These are phyloP conservation scores for Cordyceps tenuipes DNA, from an alignment of 2,329 filamentous ascomycete genomes.

Conservation along the genomic window DNA sequence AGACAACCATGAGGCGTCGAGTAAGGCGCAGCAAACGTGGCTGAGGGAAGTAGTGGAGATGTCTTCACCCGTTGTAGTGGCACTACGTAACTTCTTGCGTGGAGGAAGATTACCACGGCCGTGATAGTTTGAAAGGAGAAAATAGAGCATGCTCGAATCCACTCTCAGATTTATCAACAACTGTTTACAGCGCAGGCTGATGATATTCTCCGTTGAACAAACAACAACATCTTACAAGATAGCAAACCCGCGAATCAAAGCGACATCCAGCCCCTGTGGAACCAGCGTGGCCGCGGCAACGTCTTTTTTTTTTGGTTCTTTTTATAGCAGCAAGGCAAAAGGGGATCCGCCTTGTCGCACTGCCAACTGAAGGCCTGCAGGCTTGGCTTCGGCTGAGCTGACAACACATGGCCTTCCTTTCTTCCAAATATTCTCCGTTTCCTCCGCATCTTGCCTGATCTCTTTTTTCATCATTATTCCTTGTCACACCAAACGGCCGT, in stretches of 20 bases:
- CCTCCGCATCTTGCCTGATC: background rate
- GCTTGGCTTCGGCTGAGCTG: background rate
- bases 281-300: conserved; percentile 9
- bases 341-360: conserved; percentile 6
- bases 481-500: background rate
- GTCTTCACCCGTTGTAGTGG: background rate
- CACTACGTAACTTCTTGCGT: background rate
- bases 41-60: background rate
- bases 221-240: too few relatives aligned
- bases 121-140: too few relatives aligned
- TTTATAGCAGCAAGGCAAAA: background rate
- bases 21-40: conserved; percentile 3
- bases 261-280: background rate
- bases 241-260: too few relatives aligned
- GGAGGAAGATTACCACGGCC: background rate
- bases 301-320: background rate
- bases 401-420: background rate
- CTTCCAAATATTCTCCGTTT: background rate
- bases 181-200: too few relatives aligned
- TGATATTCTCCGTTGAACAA: too few relatives aligned
- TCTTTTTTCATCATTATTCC: background rate
- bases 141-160: too few relatives aligned
- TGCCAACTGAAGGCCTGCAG: conserved; percentile 1
- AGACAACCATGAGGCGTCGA: background rate
- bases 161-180: too few relatives aligned